Evolutionary conservation across 331 rosid species (phyloP), one percentile per base, ranked within the genome.

Genomic region (Malus hybrid): DNA sequence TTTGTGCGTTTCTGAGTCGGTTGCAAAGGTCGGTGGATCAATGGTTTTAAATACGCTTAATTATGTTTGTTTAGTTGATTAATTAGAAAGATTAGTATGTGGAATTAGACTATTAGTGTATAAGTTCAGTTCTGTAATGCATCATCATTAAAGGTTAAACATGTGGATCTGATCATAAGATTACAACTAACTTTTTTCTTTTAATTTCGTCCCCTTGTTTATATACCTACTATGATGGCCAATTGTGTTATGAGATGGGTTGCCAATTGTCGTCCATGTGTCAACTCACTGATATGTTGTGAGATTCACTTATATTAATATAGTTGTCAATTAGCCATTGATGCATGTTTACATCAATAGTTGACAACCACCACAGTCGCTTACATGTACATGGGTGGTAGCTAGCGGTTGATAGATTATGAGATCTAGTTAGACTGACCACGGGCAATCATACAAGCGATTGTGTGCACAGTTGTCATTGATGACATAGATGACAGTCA

Each of bases 1-100:
- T 28, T 70, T 88, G 88, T 67, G 77, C 55, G 77, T 64, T 39
- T 69, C 71, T 48, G 80, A 65, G 75, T 57, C 82, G 27, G 63
- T n/a, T 56, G 28, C 28, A 22, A 5, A 16, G 83, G 82, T 48
- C 81, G 84, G 78, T 76, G 73, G 78, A 75, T 65, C 56, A 33
- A 34, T 69, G 48, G 48, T 42, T 42, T 42, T 42, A 42, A 42
- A 42, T 42, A 42, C 42, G 31, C 27, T 12, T 63, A 10, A 72
- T 34, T 69, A 61, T 18, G 34, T n/a, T n/a, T 33, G 36, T 1
- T 6, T 46, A 36, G n/a, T 56, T 2, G 3, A 7, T 2, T 69
- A 24, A 24, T 2, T 4, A 22, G 54, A 36, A 56, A 20, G 16
- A 15, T 34, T 57, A 34, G 55, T 22, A 6, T 5, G 18, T 18